phyloP scores from a whole-genome alignment of 768 basidiomycete species.

The Xerocomus brunneocitrinus region DNA sequence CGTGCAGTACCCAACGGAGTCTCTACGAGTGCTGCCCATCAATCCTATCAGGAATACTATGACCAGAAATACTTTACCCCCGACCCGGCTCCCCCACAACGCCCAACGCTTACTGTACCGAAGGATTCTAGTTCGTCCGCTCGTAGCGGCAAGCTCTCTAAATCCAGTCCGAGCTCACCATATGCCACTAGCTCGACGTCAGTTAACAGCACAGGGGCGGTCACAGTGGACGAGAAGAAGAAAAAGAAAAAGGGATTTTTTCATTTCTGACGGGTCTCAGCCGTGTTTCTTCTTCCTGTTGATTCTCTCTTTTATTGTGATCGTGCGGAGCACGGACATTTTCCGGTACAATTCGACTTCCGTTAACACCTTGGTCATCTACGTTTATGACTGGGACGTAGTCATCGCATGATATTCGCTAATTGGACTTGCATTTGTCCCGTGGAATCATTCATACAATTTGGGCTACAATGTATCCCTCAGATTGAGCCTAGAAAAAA shows the following conservation, averaged over 20 bases:
- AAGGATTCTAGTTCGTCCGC: slow-evolving; percentile 21
- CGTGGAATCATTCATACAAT: neutral
- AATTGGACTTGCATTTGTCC: neutral
- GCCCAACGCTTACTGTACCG: slow-evolving; percentile 21
- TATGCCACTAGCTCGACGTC: slow-evolving; percentile 50
- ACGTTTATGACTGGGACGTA: neutral
- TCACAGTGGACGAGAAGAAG: slow-evolving; percentile 47
- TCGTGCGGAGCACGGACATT: neutral
- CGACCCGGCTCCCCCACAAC: slow-evolving; percentile 31
- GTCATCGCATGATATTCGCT: slow-evolving; percentile 10
- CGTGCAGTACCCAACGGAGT: slow-evolving; percentile 67
- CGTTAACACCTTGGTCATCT: neutral
- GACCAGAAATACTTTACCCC: slow-evolving; percentile 68
- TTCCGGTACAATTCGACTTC: neutral
- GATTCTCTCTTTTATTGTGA: neutral
- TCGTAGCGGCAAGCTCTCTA: slow-evolving; percentile 23
- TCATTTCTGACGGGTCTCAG: slow-evolving; percentile 43
- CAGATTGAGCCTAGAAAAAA: neutral
- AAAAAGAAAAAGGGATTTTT: slow-evolving; percentile 78
- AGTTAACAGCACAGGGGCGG: slow-evolving; percentile 33
- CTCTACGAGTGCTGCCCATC: slow-evolving; percentile 41
- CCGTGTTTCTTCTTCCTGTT: neutral
- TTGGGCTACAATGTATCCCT: no score
- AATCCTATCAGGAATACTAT: slow-evolving; percentile 70
- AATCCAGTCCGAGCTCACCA: slow-evolving; percentile 46